Evolutionary conservation across 2,329 filamentous ascomycete genomes (phyloP).

Genomic region (Fusarium sp.): DNA sequence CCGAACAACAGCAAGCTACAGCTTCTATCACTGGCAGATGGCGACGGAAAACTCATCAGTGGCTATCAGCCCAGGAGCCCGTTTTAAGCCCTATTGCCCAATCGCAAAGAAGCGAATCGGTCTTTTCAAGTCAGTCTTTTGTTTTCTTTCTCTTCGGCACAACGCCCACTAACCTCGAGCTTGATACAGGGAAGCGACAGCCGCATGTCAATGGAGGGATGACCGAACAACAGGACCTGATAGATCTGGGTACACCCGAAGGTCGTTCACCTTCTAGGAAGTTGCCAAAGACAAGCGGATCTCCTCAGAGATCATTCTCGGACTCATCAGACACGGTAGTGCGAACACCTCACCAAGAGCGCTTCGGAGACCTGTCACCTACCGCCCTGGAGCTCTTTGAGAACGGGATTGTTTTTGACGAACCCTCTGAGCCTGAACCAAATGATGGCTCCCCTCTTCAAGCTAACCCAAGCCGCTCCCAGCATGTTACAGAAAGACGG

Average conservation of each 20-base stretch:
- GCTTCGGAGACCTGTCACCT: conserved; percentile 37
- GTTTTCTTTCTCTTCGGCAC: background rate
- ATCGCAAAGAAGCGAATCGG: conserved; percentile 48
- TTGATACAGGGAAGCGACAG: conserved; percentile 12
- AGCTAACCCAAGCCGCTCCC: background rate
- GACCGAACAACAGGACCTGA: conserved; percentile 8
- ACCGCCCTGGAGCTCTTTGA: conserved; percentile 48
- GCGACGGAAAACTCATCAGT: conserved; percentile 59
- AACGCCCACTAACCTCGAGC: conserved; percentile 17
- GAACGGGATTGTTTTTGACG: conserved; percentile 48
- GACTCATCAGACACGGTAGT: conserved; percentile 55
- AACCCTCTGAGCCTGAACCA: conserved; percentile 11
- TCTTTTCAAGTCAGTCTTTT: conserved; percentile 42
- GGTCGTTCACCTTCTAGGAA: background rate
- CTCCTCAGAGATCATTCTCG: background rate
- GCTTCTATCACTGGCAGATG: conserved; percentile 53
- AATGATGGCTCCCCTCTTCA: background rate
- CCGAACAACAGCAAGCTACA: conserved; percentile 50
- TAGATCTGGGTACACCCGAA: conserved; percentile 20
- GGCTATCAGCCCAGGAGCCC: conserved; percentile 65
- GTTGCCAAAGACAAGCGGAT: too few species aligned
- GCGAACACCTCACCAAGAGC: conserved; percentile 47
- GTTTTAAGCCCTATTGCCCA: conserved; percentile 62
- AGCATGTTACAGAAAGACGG: background rate
- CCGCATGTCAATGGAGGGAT: background rate